phyloP scores from a whole-genome alignment of 2,329 filamentous ascomycete species.

The Tolypocladium guangdongense region DNA sequence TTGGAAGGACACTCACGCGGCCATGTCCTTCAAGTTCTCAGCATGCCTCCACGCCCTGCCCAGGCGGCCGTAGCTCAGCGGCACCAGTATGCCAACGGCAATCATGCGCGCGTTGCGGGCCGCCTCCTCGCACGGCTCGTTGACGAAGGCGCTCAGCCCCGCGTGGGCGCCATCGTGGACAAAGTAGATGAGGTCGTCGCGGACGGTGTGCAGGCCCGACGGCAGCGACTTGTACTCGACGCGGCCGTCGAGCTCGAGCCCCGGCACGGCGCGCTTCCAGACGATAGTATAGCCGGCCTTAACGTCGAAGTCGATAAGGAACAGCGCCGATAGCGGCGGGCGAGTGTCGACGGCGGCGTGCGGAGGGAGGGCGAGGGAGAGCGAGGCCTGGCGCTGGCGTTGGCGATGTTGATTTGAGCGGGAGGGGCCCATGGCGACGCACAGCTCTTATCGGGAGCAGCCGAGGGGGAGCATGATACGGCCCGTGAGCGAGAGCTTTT shows the following conservation, averaged over 20 bases:
- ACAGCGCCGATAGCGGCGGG: slow-evolving; percentile 57
- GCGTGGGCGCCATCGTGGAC: slow-evolving; percentile 70
- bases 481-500: neutral
- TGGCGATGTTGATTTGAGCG: slow-evolving; percentile 25
- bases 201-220: slow-evolving; percentile 81
- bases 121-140: slow-evolving; percentile 62
- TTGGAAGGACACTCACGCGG: slow-evolving; percentile 38
- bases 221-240: slow-evolving; percentile 96
- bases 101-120: slow-evolving; percentile 87
- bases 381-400: slow-evolving; percentile 25
- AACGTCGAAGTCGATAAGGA: slow-evolving; percentile 85
- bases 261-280: slow-evolving; percentile 68
- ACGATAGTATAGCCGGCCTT: slow-evolving; percentile 84
- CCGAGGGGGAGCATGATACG: slow-evolving; percentile 16
- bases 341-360: slow-evolving; percentile 17
- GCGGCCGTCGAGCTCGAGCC: slow-evolving; percentile 67
- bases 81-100: slow-evolving; percentile 80
- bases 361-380: slow-evolving; percentile 20
- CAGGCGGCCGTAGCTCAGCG: slow-evolving; percentile 71
- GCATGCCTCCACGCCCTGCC: slow-evolving; percentile 88
- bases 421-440: slow-evolving; percentile 26
- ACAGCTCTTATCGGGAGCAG: slow-evolving; percentile 9
- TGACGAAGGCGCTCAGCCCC: slow-evolving; percentile 85
- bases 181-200: slow-evolving; percentile 88
- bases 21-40: slow-evolving; percentile 61